Evolutionary conservation across 495 filamentous ascomycete genomes (phyloP).

Genomic region (Aeminium ludgeri): DNA sequence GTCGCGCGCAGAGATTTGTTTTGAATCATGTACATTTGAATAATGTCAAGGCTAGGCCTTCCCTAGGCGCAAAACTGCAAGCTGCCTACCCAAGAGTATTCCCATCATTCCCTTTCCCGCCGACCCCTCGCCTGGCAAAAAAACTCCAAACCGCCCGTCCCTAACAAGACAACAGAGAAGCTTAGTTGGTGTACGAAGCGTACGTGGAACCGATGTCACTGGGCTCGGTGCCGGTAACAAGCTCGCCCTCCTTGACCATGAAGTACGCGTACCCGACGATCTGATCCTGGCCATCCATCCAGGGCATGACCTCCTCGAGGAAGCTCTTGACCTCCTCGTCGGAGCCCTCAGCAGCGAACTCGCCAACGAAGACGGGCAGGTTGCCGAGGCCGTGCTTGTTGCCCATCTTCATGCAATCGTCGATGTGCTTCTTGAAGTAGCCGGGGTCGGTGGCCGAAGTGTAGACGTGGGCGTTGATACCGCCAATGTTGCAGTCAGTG

Average conservation of each 20-base stretch:
- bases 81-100: too few species aligned
- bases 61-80: too few species aligned
- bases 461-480: slow-evolving; percentile 24
- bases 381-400: slow-evolving; percentile 21
- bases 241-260: slow-evolving; percentile 38
- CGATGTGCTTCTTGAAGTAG: slow-evolving; percentile 24
- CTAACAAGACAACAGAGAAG: not conserved
- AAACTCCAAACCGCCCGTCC: not conserved
- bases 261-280: slow-evolving; percentile 73
- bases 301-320: slow-evolving; percentile 40
- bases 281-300: slow-evolving; percentile 46
- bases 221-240: slow-evolving; percentile 24
- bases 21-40: too few species aligned
- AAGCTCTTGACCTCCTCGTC: slow-evolving; percentile 35
- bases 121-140: not conserved
- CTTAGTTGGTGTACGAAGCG: slow-evolving; percentile 1
- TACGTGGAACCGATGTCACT: slow-evolving; percentile 6
- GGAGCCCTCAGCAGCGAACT: slow-evolving; percentile 42
- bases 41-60: too few species aligned
- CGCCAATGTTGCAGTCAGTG: slow-evolving; percentile 18
- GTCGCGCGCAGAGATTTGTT: too few species aligned
- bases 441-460: slow-evolving; percentile 18
- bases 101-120: too few species aligned
- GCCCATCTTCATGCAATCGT: slow-evolving; percentile 27
- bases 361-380: slow-evolving; percentile 51